Base-by-base conservation (phyloP, 2,329 filamentous ascomycete genomes). In the Alternaria burnsii region DNA sequence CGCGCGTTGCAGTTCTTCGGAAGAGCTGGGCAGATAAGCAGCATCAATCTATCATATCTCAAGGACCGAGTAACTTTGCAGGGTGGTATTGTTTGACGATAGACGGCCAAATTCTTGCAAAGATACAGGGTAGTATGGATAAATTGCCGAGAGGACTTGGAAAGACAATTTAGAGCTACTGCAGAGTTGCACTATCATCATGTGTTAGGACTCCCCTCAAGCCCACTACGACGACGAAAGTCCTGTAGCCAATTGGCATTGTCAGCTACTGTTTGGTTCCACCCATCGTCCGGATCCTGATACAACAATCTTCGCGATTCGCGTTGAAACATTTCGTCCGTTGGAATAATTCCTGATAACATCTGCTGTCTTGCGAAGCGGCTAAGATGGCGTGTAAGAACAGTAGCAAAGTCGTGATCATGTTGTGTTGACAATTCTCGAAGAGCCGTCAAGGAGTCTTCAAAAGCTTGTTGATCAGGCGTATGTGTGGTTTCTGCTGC, bases 261-360 rank as follows among this genome's bases (percentile, higher is more conserved):
- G 18, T 73, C 71, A 14, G 69, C 70, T 14, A 70, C 58, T 18
- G 73, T 74, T 46, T 74, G 72, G 48, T 82, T 81, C 81, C 81
- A 84, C 6, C 18, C 64, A 53, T 84, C 82, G 30, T 83, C 80
- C 5, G 71, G 74, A 26, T 75, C 74, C 9, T 81, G 78, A 56
- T 81, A 84, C 3, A 83, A 51, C n/a, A 84, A 74, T 20, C 74
- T 70, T 34, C 82, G 70, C 7, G 82, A 80, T 54, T 83, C 78
- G 5, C 67, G 67, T 65, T 84, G 82, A 32, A 84, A 78, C 80
- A 83, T 82, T 41, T 83, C 81, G 59, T 84, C 82, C 1, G 81
- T 82, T 8, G 82, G 75, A 16, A 80, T 70, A 5, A 81, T 57
- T 20, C 79, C 80, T 34, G 71, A 38, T 24, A 64, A 48, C 61